Base-by-base conservation (phyloP, 768 basidiomycete species). In the Lepiota brunneoincarnata region DNA sequence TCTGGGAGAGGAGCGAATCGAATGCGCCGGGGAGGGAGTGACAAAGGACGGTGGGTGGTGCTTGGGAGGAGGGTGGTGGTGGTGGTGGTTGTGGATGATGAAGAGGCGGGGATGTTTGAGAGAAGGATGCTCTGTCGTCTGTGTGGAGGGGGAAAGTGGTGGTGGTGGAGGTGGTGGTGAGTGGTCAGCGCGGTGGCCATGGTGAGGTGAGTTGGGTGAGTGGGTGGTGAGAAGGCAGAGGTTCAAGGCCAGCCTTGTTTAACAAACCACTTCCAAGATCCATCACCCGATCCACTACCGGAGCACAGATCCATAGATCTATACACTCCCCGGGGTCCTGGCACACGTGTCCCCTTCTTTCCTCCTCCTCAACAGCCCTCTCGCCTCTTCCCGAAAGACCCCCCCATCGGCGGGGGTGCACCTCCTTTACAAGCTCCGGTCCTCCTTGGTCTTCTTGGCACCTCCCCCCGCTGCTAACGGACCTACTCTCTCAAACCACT, bases 1-100 rank as follows among this genome's bases (percentile, higher is more conserved):
- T 89, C 87, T 1, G 93, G 93, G 15, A 94, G 79, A 1, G 93
- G 93, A 0, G 93, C 92, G 58, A 94, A 94, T 56, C 89, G 82
- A 55, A 94, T 93, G 43, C 72, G 69, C 17, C 64, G 64, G 56
- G 21, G 37, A 53, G 23, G 38, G 51, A 17, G 46, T 31, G 28
- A 31, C 49, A 49, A 34, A 39, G 51, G 20, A 43, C 28, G 43
- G 54, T 15, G 28, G 53, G 44, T 28, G 20, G 37, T 38, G 24
- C 26, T 41, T 18, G 35, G 50, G 53, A 28, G 46, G 26, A 18
- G 6, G 45, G 35, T 36, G n/a, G 58, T 28, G 46, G 36, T 15
- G 48, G 43, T 26, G 41, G 36, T 40, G n/a, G 15, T 45, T 34
- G 52, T 54, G 34, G 42, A 11, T 11, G 59, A 56, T 24, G 56